Base-by-base conservation (phyloP, 1,139 yeast species). In the Candida sanyaensis region DNA sequence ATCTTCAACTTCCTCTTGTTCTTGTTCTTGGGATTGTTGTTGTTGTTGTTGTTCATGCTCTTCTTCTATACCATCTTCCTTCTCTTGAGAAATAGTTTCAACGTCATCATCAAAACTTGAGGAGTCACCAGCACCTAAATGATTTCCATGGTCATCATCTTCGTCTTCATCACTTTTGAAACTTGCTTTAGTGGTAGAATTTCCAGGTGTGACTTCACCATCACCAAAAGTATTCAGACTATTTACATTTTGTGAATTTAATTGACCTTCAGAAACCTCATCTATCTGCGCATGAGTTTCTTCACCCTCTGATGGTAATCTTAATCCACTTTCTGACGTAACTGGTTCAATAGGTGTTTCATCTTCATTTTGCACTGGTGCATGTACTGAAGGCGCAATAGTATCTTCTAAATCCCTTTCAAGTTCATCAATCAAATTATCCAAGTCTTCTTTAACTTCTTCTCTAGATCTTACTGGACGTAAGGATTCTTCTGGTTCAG, bases 201-300 rank as follows among this genome's bases (percentile, higher is more conserved):
- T 69, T 2, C 71, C 73, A 2, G 75, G 75, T 1, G 75, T 71
- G 41, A 60, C 65, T 32, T 69, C 75, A 1, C 72, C 75, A 50
- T 70, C 75, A 5, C 49, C 58, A 24, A 50, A 44, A n/a, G 41
- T 41, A 34, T 29, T 34, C 27, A 36, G 27, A 17, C 27, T 41
- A 24, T 36, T 24, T 6, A n/a, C 11, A 21, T 13, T 33, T 27
- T 24, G 13, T 12, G 44, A 41, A 26, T 41, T 41, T 39, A 41
- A 41, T 34, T 34, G 24, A 17, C 38, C 37, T 33, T 41, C 44
- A 34, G 39, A n/a, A 11, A 23, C 12, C 3, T 17, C 21, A 17
- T 17, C 21, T 17, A 17, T 17, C 21, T 17, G 21, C 10, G 17
- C 28, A 26, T 26, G 2, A 8, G 3, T 26, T 3, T 26, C 21